Conservation (phyloP, 768 basidiomycete genomes). For the Hypholoma sublateritium region DNA sequence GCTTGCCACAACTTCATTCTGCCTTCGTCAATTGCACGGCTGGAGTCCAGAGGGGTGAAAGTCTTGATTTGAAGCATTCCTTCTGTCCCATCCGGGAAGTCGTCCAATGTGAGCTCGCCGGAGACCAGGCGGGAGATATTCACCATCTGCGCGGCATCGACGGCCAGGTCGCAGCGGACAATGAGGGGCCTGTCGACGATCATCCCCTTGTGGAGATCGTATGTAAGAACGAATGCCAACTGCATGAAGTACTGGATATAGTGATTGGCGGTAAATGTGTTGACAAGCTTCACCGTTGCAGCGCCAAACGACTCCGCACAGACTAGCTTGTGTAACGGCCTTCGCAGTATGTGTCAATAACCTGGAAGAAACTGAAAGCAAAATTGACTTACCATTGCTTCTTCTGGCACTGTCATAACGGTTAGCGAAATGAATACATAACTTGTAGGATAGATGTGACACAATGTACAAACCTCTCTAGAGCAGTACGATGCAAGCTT, state of each 20-base stretch:
- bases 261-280: not conserved
- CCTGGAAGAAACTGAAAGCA: not conserved
- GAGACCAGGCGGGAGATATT: not conserved
- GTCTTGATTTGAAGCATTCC: constrained; percentile 9
- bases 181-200: not conserved
- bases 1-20: not conserved
- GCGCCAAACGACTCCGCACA: not conserved
- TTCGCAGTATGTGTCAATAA: not conserved
- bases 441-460: not conserved
- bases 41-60: not conserved
- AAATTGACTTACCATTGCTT: constrained; percentile 4
- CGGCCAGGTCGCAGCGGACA: not conserved
- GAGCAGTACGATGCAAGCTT: not conserved
- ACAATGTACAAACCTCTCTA: not conserved
- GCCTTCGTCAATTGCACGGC: not conserved
- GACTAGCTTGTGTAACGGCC: not conserved
- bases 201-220: not conserved
- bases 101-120: not conserved
- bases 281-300: not conserved
- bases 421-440: not conserved
- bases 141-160: not conserved
- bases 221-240: not conserved
- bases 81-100: constrained; percentile 4
- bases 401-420: not conserved
- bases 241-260: not conserved